Evolutionary conservation across 179 eudicot species (phyloP), one percentile per base, ranked within the genome.

Genomic region (Silene vulgaris): DNA sequence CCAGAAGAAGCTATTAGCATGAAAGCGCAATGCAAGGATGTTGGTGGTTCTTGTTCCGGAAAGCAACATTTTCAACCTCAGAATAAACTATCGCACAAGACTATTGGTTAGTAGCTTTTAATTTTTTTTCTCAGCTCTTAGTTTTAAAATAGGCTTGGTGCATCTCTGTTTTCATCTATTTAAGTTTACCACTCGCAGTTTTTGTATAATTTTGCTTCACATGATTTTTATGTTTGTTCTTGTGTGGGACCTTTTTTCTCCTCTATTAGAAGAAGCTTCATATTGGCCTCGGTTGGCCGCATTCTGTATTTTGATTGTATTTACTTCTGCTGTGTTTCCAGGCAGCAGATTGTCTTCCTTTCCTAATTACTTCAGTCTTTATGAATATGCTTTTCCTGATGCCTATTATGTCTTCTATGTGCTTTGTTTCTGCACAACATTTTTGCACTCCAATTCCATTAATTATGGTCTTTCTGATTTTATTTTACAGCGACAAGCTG

Each of bases 401-500:
- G 28, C 1, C 16, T 35, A 16, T 45, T 35, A n/a, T 9, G 28
- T 21, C 26, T 56, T 52, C 6, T 26, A 0, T 23, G 3, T 70
- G 26, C 43, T 71, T 45, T 71, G 37, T 8, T 2, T 60, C 21
- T 43, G 32, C 50, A 20, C 26, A 23, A 2, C 43, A 12, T 29
- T 48, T 17, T 71, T 54, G 56, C 19, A 3, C 29, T 11, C 43
- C 0, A 23, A 57, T 16, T 66, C 32, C 11, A 32, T 73, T 60
- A 66, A 67, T 70, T 35, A 35, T 64, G 60, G 59, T 56, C 19
- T 57, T 17, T 63, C 17, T 70, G 30, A 13, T 62, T 64, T 78
- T 74, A 16, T 48, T 65, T 63, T 82, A 68, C 90, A 91, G 99
- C 90, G 82, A 82, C 84, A 66, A 81, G 84, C 17, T 96, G 99